phyloP scores from a whole-genome alignment of 83 land plant genomes.

The Picea abies region DNA sequence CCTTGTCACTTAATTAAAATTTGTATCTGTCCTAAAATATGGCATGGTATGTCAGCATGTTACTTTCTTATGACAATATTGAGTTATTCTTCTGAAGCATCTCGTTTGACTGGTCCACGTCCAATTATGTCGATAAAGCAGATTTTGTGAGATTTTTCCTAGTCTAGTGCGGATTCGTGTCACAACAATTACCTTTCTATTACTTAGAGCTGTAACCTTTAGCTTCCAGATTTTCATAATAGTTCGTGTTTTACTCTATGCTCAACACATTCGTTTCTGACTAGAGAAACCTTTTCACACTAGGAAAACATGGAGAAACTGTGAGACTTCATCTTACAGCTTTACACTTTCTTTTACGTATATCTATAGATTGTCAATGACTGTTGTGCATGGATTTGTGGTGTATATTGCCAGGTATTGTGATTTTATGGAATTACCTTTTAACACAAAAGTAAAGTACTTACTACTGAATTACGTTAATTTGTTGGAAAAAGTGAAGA shows the following conservation, averaged over 20 bases:
- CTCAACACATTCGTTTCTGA: neutral
- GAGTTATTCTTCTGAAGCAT: neutral
- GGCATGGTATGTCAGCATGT: neutral
- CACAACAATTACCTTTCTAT: neutral
- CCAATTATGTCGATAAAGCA: neutral
- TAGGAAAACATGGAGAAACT: neutral
- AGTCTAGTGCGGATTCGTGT: neutral
- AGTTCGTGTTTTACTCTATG: neutral
- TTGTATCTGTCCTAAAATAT: neutral
- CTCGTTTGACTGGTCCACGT: neutral
- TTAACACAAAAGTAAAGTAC: neutral
- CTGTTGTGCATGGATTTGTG: neutral
- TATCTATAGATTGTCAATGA: neutral
- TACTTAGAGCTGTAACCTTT: neutral
- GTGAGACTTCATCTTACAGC: neutral
- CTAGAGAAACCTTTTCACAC: neutral
- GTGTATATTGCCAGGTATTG: neutral
- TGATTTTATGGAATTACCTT: neutral
- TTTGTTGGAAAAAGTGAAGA: neutral
- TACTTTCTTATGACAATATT: neutral
- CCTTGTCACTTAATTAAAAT: neutral
- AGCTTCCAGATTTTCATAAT: neutral
- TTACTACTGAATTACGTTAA: neutral
- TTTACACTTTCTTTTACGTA: neutral
- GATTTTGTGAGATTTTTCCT: neutral